Percentiles rank a stretch among this genome's conserved stretches.
phyloP scores from a whole-genome alignment of 2,329 filamentous ascomycete genomes.

The Mycosphaerella sp. region DNA sequence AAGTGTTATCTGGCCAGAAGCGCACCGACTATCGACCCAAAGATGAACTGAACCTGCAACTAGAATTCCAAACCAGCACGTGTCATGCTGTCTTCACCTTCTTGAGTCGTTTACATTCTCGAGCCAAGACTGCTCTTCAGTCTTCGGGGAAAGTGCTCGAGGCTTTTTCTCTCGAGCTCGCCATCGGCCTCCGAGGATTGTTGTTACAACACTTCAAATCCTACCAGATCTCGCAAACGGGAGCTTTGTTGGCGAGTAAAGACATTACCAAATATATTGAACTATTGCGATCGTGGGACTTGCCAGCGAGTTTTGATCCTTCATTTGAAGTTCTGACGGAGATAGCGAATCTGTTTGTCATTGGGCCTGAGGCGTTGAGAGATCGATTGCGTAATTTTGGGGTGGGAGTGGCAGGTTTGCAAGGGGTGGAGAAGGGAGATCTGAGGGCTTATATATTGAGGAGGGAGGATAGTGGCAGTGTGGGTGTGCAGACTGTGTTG shows the following conservation, averaged over 20 bases:
- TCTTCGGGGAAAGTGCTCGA: conserved; percentile 73
- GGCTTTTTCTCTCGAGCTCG: conserved; percentile 76
- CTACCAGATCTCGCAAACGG: conserved; percentile 86
- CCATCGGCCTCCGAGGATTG: conserved; percentile 66
- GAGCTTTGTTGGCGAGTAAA: conserved; percentile 90
- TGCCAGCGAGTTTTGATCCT: conserved; percentile 50
- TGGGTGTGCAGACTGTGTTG: conserved; percentile 77
- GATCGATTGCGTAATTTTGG: conserved; percentile 45
- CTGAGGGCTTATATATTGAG: conserved; percentile 79
- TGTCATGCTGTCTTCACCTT: conserved; percentile 79
- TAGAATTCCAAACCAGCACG: conserved; percentile 71
- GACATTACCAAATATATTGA: conserved; percentile 92
- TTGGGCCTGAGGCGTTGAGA: conserved; percentile 57
- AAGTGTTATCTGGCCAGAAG: conserved; percentile 68
- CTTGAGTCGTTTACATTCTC: conserved; percentile 57
- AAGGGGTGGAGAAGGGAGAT: conserved; percentile 42
- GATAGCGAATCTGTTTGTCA: conserved; percentile 92
- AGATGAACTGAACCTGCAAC: conserved; percentile 69
- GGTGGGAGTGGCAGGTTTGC: conserved; percentile 33
- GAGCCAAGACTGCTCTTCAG: conserved; percentile 58
- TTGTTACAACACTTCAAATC: conserved; percentile 92
- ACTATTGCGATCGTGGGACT: conserved; percentile 73
- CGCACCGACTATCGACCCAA: conserved; percentile 87
- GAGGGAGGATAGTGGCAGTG: conserved; percentile 74
- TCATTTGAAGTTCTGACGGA: conserved; percentile 80